Evolutionary conservation across 2,329 filamentous ascomycete species (phyloP), one percentile per base, ranked within the genome.

Genomic region (Juglanconis sp.): DNA sequence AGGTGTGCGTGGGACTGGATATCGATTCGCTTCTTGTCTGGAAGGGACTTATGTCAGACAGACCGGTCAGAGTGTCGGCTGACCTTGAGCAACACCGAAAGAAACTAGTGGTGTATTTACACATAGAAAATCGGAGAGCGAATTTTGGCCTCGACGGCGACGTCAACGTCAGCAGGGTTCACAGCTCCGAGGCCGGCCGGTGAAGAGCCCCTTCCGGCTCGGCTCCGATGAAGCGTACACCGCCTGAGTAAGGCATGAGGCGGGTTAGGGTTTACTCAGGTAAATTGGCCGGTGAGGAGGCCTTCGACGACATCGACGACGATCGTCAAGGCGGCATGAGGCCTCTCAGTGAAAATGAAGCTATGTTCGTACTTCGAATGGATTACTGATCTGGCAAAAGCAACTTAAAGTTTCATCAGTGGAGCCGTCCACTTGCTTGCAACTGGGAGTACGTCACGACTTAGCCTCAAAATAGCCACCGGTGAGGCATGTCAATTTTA

Each of bases 161-260:
- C 51, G 44, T 53, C 59, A 51, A 58, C 55, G 54, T 54, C 54
- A 61, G 59, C 54, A 49, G 59, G 54, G 50, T 51, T 24, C 46
- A 8, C 17, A 31, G 11, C 44, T 56, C 53, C 53, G 53, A 56
- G 53, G 42, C 53, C 53, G 53, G 53, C 42, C 34, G 53, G 40
- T 17, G 24, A 55, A 31, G 10, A 6, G 47, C 47, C 32, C 47
- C n/a, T 11, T n/a, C 42, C 2, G n/a, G 4, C 11, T 24, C 42
- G 42, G 42, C 42, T 46, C 42, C 42, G 42, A 24, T 5, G 5
- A 3, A 6, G 42, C 42, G 17, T 24, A 24, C 17, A 24, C 17
- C 17, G 17, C 17, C 17, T 24, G 17, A 24, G 17, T 24, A 46
- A 44, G 40, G 15, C 15, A 7, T 9, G 17, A 17, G n/a, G n/a